Percentiles rank a stretch among this genome's conserved stretches.
phyloP scores from a whole-genome alignment of 495 filamentous ascomycete species.

The Hypoxylon fragiforme region DNA sequence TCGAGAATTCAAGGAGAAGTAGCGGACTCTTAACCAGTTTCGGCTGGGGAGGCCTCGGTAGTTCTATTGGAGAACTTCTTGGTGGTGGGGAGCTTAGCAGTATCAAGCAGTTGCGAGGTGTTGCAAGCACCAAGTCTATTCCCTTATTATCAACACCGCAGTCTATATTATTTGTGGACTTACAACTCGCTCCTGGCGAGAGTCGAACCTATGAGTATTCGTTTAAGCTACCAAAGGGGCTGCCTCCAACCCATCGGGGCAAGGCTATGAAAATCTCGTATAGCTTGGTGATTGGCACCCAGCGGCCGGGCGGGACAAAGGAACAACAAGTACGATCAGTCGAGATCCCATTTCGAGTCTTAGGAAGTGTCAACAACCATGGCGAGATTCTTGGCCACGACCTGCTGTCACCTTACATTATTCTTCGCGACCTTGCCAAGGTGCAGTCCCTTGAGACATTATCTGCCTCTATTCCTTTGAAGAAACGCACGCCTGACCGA shows the following conservation, averaged over 20 bases:
- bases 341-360: conserved; percentile 91
- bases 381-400: conserved; percentile 73
- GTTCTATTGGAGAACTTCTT: conserved; percentile 82
- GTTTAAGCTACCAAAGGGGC: conserved; percentile 80
- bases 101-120: conserved; percentile 90
- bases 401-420: conserved; percentile 88
- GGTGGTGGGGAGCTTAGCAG: conserved; percentile 85
- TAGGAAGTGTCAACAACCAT: conserved; percentile 79
- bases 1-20: conserved; percentile 74
- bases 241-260: conserved; percentile 88
- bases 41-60: conserved; percentile 87
- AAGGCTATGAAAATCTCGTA: conserved; percentile 94
- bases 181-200: conserved; percentile 84
- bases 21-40: conserved; percentile 82
- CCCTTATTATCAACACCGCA: conserved; percentile 94
- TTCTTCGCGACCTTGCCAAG: conserved; percentile 83
- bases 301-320: conserved; percentile 73
- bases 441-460: conserved; percentile 54
- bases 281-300: conserved; percentile 88
- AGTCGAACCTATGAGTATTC: conserved; percentile 83
- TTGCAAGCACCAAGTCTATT: conserved; percentile 75
- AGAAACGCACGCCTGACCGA: conserved; percentile 13
- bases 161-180: conserved; percentile 93
- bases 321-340: conserved; percentile 89
- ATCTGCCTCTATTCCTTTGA: conserved; percentile 12